phyloP scores from a whole-genome alignment of 2,329 filamentous ascomycete genomes.

The Diaporthe velutina region DNA sequence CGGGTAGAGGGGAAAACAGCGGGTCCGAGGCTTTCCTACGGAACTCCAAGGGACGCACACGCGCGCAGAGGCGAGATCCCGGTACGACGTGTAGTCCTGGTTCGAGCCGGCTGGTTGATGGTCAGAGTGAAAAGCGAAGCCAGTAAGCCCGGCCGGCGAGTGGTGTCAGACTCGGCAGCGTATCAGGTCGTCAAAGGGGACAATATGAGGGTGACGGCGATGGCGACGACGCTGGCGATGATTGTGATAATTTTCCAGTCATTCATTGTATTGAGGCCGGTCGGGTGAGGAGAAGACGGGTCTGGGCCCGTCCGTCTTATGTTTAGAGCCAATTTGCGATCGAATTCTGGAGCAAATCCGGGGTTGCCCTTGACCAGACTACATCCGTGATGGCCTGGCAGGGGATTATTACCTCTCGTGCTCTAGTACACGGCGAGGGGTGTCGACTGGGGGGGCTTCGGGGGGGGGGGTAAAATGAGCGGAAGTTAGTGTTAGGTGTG shows the following conservation, averaged over 20 bases:
- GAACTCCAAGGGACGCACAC: slow-evolving; percentile 7
- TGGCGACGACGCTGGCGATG: slow-evolving; percentile 3
- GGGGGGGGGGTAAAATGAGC: background rate
- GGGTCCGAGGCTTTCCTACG: slow-evolving; percentile 23
- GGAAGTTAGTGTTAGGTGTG: slow-evolving; percentile 7
- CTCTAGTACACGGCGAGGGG: slow-evolving; percentile 22
- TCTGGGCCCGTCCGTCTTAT: slow-evolving; percentile 38
- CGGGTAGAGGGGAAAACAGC: slow-evolving; percentile 39
- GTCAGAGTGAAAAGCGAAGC: background rate
- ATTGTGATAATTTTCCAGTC: slow-evolving; percentile 2
- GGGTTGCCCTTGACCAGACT: slow-evolving; percentile 35
- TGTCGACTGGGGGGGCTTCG: background rate
- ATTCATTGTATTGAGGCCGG: slow-evolving; percentile 20
- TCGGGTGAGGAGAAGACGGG: slow-evolving; percentile 24
- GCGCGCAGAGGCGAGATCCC: background rate
- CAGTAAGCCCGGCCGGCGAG: slow-evolving; percentile 28
- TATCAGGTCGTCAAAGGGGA: background rate
- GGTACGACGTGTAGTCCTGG: background rate
- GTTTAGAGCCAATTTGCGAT: slow-evolving; percentile 34
- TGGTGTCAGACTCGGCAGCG: background rate
- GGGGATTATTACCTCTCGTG: slow-evolving; percentile 26
- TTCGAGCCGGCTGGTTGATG: background rate
- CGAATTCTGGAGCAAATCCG: slow-evolving; percentile 38
- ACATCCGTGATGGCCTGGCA: slow-evolving; percentile 29
- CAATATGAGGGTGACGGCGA: background rate